Evolutionary conservation across 345 rosid species (phyloP).

Genomic region (Eucalyptus erythrocorys): DNA sequence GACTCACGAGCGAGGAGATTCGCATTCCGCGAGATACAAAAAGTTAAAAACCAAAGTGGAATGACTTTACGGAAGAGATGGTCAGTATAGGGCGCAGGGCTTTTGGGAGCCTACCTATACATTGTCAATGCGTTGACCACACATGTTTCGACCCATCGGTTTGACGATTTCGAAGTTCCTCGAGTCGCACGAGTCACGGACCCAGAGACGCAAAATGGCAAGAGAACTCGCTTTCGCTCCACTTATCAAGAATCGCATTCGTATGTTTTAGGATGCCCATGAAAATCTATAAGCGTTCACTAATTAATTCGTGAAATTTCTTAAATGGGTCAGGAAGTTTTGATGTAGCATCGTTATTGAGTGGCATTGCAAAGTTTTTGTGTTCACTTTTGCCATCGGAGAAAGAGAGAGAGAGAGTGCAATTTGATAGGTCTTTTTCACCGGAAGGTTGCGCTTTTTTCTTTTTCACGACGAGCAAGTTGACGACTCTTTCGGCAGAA

Average conservation of each 20-base stretch:
- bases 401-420: background rate
- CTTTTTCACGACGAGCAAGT: background rate
- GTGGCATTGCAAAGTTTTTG: background rate
- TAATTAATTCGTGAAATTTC: background rate
- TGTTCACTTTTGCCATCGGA: background rate
- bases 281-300: background rate
- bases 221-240: background rate
- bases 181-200: background rate
- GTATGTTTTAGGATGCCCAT: background rate
- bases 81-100: background rate
- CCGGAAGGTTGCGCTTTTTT: background rate
- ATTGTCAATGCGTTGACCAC: background rate
- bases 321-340: background rate
- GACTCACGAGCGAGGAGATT: background rate
- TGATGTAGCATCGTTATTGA: background rate
- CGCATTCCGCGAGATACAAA: background rate
- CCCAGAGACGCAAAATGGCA: background rate
- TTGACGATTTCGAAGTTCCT: background rate
- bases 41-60: background rate
- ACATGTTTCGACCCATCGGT: background rate
- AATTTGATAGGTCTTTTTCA: background rate
- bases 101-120: background rate
- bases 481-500: background rate
- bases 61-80: background rate
- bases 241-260: background rate